Base-by-base conservation (phyloP, 148 eudicot genomes). In the Silene latifolia region DNA sequence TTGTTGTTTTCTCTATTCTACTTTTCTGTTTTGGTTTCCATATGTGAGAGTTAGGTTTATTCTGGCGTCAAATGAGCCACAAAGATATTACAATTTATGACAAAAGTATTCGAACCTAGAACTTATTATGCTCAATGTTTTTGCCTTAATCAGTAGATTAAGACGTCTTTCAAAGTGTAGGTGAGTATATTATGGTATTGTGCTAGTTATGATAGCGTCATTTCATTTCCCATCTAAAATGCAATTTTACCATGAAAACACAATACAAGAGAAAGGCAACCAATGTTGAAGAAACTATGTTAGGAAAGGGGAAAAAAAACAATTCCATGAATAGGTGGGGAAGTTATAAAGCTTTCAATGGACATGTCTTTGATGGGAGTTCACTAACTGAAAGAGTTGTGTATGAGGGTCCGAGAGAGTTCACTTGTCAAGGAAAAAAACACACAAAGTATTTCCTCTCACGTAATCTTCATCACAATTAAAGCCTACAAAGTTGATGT, bases 381-480 rank as follows among this genome's bases (percentile, higher is more conserved):
- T 48, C 59, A 72, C 44, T 29, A 21, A 71, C 17, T 73, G 63
- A 74, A 63, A 63, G 61, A 69, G 29, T 25, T 23, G 0, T 39
- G 44, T 32, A 0, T 39, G 44, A 39, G 44, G 44, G 6, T 69
- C 46, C 4, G 3, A 11, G 76, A 69, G 64, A 65, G 21, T 11
- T 73, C 19, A 74, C 63, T 27, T 32, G 60, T 21, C 44, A 44
- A 42, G 42, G 53, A 47, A 76, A 56, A n/a, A 56, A 57, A 67
- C 29, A 65, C 69, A 7, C n/a, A n/a, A n/a, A 39, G 44, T 39
- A 39, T 39, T 39, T 39, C 44, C 44, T 7, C 66, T 75, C 72
- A 48, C 65, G 47, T 19, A 14, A 14, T 23, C 57, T 81, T 76
- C 76, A 69, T 82, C 48, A 75, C 77, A 79, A 59, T 81, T 69